Evolutionary conservation across 371 early-diverging fungal species (phyloP), one percentile per base, ranked within the genome.

Genomic region (Mortierella polycephala): DNA sequence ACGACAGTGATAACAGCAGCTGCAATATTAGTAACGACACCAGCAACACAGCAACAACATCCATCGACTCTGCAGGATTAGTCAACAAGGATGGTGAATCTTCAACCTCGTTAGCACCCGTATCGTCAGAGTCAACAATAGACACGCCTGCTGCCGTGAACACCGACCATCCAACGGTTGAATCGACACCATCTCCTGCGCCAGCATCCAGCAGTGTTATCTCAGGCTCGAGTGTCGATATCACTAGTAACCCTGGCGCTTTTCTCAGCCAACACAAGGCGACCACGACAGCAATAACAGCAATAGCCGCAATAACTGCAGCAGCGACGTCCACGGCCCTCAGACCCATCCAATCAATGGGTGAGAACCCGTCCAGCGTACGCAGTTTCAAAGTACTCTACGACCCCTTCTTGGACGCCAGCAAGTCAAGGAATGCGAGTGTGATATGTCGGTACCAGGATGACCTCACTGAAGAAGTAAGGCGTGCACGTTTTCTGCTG

Each of bases 401-500:
- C 58, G 77, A 76, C 56, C 77, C 77, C 20, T 71, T 76, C 59
- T 47, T 76, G 47, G 77, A 76, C 20, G 64, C 77, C 37, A 76
- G 77, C 56, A 76, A 76, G 41, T 61, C 77, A 14, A 62, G 63
- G 58, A 76, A 76, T 41, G 54, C 77, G 11, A 68, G 58, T 21
- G 57, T 76, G 39, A 67, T 76, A 14, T 76, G 77, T 56, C 71
- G 77, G 30, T 76, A 76, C 58, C 77, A 76, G 52, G 77, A 76
- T 46, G 77, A 76, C 61, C 69, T 76, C 37, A 64, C 67, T 20
- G 77, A 76, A 30, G 77, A 76, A 71, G 77, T 76, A 69, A 54
- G 45, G 30, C 30, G 30, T 30, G 4, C 30, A 30, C 30, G 30
- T 30, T 30, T 30, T 30, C 30, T 30, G 30, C 30, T 30, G 30